These are phyloP conservation scores for Amoebophrya sp. DNA, from an alignment of 169 alveolate genomes.

Conservation along the genomic window DNA sequence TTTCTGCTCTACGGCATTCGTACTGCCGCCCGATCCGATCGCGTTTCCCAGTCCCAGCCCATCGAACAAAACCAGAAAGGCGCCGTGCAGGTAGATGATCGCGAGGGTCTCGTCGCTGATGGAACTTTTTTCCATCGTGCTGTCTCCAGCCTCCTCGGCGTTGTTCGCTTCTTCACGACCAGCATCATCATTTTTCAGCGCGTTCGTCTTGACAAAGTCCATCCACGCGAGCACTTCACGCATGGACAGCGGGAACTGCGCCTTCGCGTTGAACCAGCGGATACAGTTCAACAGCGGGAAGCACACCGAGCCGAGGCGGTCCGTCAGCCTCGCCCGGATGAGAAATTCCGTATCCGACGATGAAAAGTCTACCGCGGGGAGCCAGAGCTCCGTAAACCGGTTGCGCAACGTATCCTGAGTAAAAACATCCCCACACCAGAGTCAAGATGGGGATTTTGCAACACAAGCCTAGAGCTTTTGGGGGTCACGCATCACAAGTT, in stretches of 20 bases:
- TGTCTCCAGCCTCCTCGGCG: background rate
- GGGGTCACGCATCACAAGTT: no score
- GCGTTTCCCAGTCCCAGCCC: conserved; percentile 47
- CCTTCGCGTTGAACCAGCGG: conserved; percentile 54
- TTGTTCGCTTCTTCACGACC: conserved; percentile 28
- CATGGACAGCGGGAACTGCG: conserved; percentile 55
- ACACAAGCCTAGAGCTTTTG: no score
- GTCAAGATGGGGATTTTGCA: no score
- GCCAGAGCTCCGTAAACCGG: conserved; percentile 90
- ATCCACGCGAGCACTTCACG: conserved; percentile 54
- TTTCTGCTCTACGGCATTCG: background rate
- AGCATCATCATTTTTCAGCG: background rate
- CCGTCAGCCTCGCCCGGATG: conserved; percentile 28
- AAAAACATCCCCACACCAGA: no score
- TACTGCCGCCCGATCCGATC: conserved; percentile 19
- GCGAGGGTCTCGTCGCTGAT: background rate
- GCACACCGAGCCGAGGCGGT: background rate
- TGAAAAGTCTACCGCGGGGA: background rate
- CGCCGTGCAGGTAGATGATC: conserved; percentile 43
- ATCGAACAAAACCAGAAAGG: conserved; percentile 40
- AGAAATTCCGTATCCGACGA: conserved; percentile 30
- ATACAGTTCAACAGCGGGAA: conserved; percentile 42
- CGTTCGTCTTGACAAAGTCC: conserved; percentile 34
- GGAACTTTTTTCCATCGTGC: background rate
- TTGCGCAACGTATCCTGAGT: no score